phyloP scores from a whole-genome alignment of 1,284 basidiomycete species.

The Acaromyces ingoldii region DNA sequence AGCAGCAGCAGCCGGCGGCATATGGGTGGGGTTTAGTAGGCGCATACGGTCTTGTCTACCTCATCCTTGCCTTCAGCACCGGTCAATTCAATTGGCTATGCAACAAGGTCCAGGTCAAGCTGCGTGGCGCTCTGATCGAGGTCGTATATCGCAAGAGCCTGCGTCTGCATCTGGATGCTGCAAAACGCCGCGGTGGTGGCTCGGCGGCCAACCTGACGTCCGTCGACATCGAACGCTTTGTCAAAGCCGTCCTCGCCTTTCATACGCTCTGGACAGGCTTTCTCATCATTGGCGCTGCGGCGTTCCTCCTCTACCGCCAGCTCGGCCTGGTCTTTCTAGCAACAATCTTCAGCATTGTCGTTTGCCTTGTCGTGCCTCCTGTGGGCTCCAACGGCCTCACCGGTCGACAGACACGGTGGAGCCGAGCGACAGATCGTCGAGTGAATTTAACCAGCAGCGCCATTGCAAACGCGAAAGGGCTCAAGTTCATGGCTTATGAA shows the following conservation, averaged over 20 bases:
- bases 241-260: constrained; percentile 20
- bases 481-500: constrained; percentile 44
- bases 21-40: constrained; percentile 44
- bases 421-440: constrained; percentile 27
- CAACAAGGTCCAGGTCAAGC: constrained; percentile 26
- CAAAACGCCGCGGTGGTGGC: constrained; percentile 32
- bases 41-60: constrained; percentile 38
- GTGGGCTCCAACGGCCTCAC: constrained; percentile 23
- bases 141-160: constrained; percentile 40
- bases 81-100: constrained; percentile 29
- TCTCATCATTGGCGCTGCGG: constrained; percentile 29
- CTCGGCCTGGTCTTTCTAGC: constrained; percentile 35
- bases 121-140: constrained; percentile 37
- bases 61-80: constrained; percentile 23
- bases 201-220: constrained; percentile 41
- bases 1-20: constrained; percentile 21
- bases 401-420: constrained; percentile 29
- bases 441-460: constrained; percentile 32
- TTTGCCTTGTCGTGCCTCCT: constrained; percentile 25
- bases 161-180: constrained; percentile 28
- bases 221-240: constrained; percentile 42
- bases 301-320: constrained; percentile 32
- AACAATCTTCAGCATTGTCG: constrained; percentile 21
- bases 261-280: constrained; percentile 34
- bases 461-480: constrained; percentile 36